Percentiles rank a stretch among this genome's conserved stretches.
Evolutionary conservation across 495 filamentous ascomycete genomes (phyloP).

Genomic region (Apodospora peruviana): DNA sequence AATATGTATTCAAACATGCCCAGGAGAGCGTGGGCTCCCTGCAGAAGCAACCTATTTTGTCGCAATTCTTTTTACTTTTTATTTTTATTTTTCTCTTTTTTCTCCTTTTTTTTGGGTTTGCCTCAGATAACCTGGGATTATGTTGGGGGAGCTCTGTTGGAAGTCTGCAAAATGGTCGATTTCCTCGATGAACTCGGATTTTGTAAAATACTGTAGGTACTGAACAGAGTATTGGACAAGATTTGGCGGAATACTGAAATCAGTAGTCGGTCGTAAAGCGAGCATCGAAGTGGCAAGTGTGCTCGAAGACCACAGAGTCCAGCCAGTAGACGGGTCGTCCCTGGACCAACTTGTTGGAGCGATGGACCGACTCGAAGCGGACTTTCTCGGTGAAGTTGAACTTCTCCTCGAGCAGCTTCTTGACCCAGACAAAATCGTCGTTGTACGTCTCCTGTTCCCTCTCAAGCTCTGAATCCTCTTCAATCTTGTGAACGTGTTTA

Average conservation of each 20-base stretch:
- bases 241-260: no score
- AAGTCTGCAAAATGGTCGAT: not conserved
- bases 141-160: no score
- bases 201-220: not conserved
- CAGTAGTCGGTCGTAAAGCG: not conserved
- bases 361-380: slow-evolving; percentile 11
- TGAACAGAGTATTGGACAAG: no score
- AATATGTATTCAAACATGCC: no score
- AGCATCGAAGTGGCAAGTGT: slow-evolving; percentile 12
- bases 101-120: no score
- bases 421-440: slow-evolving; percentile 24
- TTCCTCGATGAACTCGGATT: not conserved
- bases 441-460: slow-evolving; percentile 6
- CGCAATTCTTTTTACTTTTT: no score
- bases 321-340: slow-evolving; percentile 13
- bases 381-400: slow-evolving; percentile 17
- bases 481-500: slow-evolving; percentile 6
- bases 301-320: slow-evolving; percentile 23
- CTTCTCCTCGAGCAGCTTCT: slow-evolving; percentile 15
- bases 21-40: no score
- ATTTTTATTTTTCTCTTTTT: no score
- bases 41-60: no score
- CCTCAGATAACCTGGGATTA: no score
- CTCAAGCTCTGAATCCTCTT: slow-evolving; percentile 4
- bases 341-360: slow-evolving; percentile 5